Evolutionary conservation across 2,329 filamentous ascomycete genomes (phyloP).

Genomic region (Aspergillus aculeatus): DNA sequence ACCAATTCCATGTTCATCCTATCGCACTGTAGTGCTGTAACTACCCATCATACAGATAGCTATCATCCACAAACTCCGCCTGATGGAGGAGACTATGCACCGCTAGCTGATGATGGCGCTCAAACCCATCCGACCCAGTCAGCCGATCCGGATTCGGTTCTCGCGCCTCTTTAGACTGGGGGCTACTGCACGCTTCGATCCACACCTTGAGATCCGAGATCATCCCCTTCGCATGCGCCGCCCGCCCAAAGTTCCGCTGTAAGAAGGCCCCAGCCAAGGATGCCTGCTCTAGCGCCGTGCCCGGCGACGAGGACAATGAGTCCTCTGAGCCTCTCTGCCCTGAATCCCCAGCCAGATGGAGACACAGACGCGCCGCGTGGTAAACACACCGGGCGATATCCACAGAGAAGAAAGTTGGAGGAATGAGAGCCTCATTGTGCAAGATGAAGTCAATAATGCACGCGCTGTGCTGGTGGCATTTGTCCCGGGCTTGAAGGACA

Average conservation of each 20-base stretch:
- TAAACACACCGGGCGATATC: conserved; percentile 2
- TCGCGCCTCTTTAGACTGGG: not conserved
- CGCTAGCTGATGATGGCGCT: not conserved
- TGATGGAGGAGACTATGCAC: not conserved
- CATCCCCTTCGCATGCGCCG: not conserved
- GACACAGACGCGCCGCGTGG: not conserved
- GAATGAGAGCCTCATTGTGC: not conserved
- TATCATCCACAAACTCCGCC: conserved; percentile 2
- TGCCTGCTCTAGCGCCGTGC: not conserved
- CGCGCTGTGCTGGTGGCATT: conserved; percentile 2
- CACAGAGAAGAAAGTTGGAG: not conserved
- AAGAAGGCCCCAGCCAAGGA: not conserved
- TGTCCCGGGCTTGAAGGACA: not conserved
- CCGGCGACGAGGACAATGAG: not conserved
- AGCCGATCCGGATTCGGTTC: not conserved
- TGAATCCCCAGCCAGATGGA: not conserved
- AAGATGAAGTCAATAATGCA: not conserved
- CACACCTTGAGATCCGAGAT: not conserved
- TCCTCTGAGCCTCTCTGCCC: not conserved
- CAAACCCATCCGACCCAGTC: not conserved
- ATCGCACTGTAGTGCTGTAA: too few species aligned
- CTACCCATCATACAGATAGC: conserved; percentile 1
- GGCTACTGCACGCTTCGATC: not conserved
- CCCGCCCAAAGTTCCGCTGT: not conserved
- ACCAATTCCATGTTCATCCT: too few species aligned